Evolutionary conservation across 108 stramenopile species (phyloP).

Genomic region (Poteriospumella lacustris): DNA sequence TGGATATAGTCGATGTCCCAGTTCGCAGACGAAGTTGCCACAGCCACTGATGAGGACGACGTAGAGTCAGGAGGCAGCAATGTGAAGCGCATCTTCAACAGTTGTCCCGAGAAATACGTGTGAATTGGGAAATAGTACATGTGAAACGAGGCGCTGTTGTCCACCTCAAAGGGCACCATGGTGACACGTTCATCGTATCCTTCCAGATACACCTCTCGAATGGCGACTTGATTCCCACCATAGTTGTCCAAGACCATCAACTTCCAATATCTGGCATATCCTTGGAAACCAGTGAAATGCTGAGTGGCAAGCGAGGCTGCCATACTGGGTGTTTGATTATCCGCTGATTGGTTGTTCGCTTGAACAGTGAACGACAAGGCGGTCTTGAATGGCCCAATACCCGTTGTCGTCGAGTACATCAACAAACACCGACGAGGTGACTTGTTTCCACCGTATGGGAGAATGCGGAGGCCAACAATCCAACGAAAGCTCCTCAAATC

Average conservation of each 20-base stretch:
- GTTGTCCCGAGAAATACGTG: slow-evolving; percentile 29
- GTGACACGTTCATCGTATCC: slow-evolving; percentile 18
- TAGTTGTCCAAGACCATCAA: slow-evolving; percentile 19
- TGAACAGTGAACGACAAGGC: neutral
- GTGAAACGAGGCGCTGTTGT: neutral
- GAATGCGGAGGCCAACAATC: neutral
- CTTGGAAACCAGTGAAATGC: neutral
- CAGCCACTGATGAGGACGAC: neutral
- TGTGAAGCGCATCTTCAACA: slow-evolving; percentile 35
- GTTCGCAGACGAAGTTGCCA: neutral
- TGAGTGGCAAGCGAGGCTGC: neutral
- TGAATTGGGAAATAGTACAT: slow-evolving; percentile 38
- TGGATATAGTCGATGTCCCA: slow-evolving; percentile 51
- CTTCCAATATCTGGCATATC: slow-evolving; percentile 27
- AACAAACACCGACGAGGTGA: neutral
- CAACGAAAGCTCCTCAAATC: slow-evolving; percentile 18
- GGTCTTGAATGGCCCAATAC: slow-evolving; percentile 12
- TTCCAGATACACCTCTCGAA: slow-evolving; percentile 19
- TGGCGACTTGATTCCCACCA: neutral
- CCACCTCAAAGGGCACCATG: neutral
- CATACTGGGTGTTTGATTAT: slow-evolving; percentile 4
- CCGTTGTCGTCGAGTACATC: neutral
- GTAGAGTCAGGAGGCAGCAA: slow-evolving; percentile 30
- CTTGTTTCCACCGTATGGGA: neutral
- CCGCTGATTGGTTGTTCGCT: neutral